Evolutionary conservation across 108 stramenopile genomes (phyloP), one percentile per base, ranked within the genome.

Genomic region (Licmophora abbreviata): DNA sequence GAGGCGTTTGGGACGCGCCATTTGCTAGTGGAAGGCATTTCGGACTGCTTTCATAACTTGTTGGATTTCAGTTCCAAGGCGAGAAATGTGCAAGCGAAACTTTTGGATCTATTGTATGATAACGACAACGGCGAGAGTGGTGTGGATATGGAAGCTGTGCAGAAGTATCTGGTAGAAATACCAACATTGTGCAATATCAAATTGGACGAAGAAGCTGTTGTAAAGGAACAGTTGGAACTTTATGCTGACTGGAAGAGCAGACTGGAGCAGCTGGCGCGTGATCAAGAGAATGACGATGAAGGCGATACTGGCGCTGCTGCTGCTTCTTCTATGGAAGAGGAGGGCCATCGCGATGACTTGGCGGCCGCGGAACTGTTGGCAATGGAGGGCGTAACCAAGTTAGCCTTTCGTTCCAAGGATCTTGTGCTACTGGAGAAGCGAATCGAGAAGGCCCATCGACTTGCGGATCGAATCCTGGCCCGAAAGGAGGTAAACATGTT

Each of bases 51-150:
- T 4, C 17, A 40, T n/a, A 33, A 51, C 0, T 40, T 71, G 8
- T 30, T 65, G 28, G 59, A 56, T 38, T 51, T 57, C 21, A 38
- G 61, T 22, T 40, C 40, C 6, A 48, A 56, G 22, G 61, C 66
- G 5, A 51, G 61, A 29, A 23, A 59, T 27, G 40, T 42, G 22
- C 66, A 55, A 56, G 66, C 66, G 0, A 34, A 52, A 24, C 40
- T 71, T 24, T 24, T 55, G 24, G 76, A 77, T 44, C 48, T 33
- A 22, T 24, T 66, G 36, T 56, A 61, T 33, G 49, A 78, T 33
- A 66, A 81, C 32, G 58, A 71, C 29, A 56, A 65, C 22, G 64
- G 49, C n/a, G n/a, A n/a, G n/a, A n/a, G n/a, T n/a, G 85, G 85
- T 33, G 58, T 81, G 26, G 81, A 87, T 57, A 32, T 76, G n/a